Base-by-base conservation (phyloP, 352 stramenopile genomes). In the Heterotrichella gracilis region DNA sequence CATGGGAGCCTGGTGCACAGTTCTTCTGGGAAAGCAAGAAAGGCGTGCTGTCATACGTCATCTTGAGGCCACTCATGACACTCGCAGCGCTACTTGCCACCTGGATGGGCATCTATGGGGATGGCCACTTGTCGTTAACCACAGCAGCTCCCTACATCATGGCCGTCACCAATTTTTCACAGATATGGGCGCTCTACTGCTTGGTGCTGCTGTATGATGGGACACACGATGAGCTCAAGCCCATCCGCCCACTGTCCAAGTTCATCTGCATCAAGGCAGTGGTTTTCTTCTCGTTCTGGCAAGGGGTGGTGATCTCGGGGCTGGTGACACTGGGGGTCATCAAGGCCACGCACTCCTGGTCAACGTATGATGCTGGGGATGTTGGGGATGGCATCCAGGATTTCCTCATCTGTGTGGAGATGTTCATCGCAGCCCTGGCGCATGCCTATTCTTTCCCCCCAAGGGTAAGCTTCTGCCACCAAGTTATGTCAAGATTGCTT, bases 271-370 rank as follows among this genome's bases (percentile, higher is more conserved):
- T 94, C 74, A 94, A 93, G 72, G 82, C 81, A 0, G 87, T 94
- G 69, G 88, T 94, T 40, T 93, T 93, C 76, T 91, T 93, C 72
- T 90, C 83, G 22, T 94, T 87, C 76, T 94, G 86, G 86, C 86
- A 94, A 79, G 86, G 79, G 24, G 76, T 92, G 53, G 77, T 88
- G 73, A 90, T 94, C 75, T 85, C 80, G 64, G 75, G 86, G 69
- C 74, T 92, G 63, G 82, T 89, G 71, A 83, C 81, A 53, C 73
- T 88, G 32, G 84, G 83, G 0, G 75, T 86, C 42, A 91, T 93
- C 74, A 85, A 79, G 42, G 3, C 19, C 69, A 81, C 81, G 3
- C 74, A 84, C 32, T 25, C 22, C 0, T 88, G 81, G 73, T 89
- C 81, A 82, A 79, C 82, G 69, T 79, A 81, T 3, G 78, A 83